Percentiles rank a stretch among this genome's conserved stretches.
Evolutionary conservation across 441 rosid genomes (phyloP).

Genomic region (Corymbia citriodora): DNA sequence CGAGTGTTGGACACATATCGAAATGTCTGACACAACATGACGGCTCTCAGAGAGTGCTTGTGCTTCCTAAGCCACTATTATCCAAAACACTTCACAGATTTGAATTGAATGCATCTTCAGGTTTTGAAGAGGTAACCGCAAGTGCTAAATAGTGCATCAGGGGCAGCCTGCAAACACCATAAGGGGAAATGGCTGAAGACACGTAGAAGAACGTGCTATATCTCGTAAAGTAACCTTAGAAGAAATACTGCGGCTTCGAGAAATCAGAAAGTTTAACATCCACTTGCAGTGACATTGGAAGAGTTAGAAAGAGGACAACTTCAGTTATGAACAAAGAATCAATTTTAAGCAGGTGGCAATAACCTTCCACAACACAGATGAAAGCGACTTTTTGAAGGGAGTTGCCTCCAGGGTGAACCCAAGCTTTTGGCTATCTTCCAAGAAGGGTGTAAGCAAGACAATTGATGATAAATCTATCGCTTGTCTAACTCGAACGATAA

Average conservation of each 20-base stretch:
- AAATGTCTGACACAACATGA: too few relatives aligned
- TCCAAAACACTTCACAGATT: conserved; percentile 6
- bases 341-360: neutral
- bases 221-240: neutral
- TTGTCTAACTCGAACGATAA: too few relatives aligned
- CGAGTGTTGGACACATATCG: too few relatives aligned
- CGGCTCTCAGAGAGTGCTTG: too few relatives aligned
- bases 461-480: too few relatives aligned
- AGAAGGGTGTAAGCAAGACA: too few relatives aligned
- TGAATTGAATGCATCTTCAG: conserved; percentile 82
- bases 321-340: neutral
- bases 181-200: neutral
- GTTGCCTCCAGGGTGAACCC: too few relatives aligned
- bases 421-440: too few relatives aligned
- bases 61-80: too few relatives aligned
- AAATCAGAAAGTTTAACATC: neutral
- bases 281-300: neutral
- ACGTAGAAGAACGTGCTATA: neutral
- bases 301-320: neutral
- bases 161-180: neutral
- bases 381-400: too few relatives aligned
- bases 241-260: neutral
- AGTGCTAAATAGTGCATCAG: conserved; percentile 87
- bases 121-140: conserved; percentile 26
- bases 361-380: neutral